phyloP scores from a whole-genome alignment of 768 basidiomycete genomes.

The Strobilomyces confusus region DNA sequence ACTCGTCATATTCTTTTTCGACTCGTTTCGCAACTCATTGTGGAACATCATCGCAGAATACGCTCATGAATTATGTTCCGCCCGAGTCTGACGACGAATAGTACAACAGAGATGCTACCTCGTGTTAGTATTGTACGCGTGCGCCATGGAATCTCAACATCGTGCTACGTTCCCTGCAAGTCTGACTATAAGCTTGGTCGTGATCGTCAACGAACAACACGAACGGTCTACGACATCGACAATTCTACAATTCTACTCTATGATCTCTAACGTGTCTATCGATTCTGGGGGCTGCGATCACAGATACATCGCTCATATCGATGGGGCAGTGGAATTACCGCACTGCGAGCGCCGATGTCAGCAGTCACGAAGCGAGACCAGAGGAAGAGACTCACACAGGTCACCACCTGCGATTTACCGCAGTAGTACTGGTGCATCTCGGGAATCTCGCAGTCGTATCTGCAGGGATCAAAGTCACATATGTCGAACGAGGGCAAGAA shows the following conservation, averaged over 20 bases:
- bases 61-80: background rate
- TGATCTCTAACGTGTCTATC: background rate
- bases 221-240: background rate
- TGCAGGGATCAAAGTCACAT: background rate
- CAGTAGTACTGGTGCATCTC: slow-evolving; percentile 6
- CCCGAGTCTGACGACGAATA: background rate
- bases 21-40: background rate
- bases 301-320: background rate
- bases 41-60: background rate
- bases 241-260: background rate
- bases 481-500: background rate
- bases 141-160: background rate
- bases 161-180: background rate
- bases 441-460: slow-evolving; percentile 17
- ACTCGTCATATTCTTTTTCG: background rate
- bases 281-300: background rate
- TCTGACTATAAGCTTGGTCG: background rate
- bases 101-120: background rate
- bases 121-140: background rate
- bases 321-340: slow-evolving; percentile 1
- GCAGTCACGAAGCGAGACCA: background rate
- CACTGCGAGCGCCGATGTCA: slow-evolving; percentile 8
- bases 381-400: slow-evolving; percentile 13
- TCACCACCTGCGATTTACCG: slow-evolving; percentile 2
- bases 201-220: background rate